phyloP scores from a whole-genome alignment of 768 basidiomycete genomes.

The Suillus subaureus region DNA sequence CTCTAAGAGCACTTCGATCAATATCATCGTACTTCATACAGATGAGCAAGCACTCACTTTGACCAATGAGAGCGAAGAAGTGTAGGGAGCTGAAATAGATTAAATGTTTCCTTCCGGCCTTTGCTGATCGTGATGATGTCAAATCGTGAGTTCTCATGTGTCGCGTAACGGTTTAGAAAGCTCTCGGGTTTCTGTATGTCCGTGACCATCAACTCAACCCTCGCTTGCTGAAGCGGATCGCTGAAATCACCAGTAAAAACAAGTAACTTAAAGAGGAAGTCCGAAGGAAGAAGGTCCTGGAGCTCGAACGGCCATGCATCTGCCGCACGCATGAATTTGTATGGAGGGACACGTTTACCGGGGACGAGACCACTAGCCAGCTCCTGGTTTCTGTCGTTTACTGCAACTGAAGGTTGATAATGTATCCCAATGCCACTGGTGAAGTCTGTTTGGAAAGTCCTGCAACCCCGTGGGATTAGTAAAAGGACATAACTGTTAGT shows the following conservation, averaged over 20 bases:
- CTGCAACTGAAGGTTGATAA: slow-evolving; percentile 44
- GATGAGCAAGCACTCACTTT: slow-evolving; percentile 33
- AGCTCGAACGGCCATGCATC: slow-evolving; percentile 51
- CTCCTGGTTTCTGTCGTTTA: slow-evolving; percentile 36
- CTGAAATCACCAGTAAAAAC: slow-evolving; percentile 44
- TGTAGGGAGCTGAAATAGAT: slow-evolving; percentile 33
- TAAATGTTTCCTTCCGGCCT: slow-evolving; percentile 33
- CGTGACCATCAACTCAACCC: slow-evolving; percentile 27
- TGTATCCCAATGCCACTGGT: slow-evolving; percentile 50
- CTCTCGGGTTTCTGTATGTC: slow-evolving; percentile 27
- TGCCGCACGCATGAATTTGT: slow-evolving; percentile 46
- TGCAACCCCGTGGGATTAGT: slow-evolving; percentile 16
- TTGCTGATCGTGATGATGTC: slow-evolving; percentile 30
- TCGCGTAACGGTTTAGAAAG: slow-evolving; percentile 30
- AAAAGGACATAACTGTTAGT: background rate
- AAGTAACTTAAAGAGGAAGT: slow-evolving; percentile 52
- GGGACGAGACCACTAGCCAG: slow-evolving; percentile 43
- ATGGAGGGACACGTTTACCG: slow-evolving; percentile 52
- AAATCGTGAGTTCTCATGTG: slow-evolving; percentile 28
- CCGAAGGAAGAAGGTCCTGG: slow-evolving; percentile 50
- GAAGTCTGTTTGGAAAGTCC: slow-evolving; percentile 47
- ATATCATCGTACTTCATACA: background rate
- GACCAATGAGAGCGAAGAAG: slow-evolving; percentile 43
- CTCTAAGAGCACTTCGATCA: slow-evolving; percentile 37
- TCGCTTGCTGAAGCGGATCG: slow-evolving; percentile 25